These are phyloP conservation scores for Ogataea philodendri DNA, from an alignment of 805 yeast genomes.

Conservation along the genomic window DNA sequence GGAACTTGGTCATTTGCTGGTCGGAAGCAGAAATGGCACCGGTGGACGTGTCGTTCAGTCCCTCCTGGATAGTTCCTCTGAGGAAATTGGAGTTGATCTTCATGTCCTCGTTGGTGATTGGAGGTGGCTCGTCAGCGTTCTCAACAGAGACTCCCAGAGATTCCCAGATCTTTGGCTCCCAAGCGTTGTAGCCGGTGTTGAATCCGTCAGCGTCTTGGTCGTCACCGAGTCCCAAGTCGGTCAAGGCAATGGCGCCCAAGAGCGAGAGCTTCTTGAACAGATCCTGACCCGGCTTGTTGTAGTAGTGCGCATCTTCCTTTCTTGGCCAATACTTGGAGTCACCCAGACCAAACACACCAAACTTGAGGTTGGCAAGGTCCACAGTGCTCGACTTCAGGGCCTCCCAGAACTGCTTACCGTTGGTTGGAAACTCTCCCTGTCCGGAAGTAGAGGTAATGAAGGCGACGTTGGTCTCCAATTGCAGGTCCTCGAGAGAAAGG, in stretches of 20 bases:
- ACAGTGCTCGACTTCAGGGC: conserved; percentile 60
- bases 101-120: conserved; percentile 93
- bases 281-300: conserved; percentile 87
- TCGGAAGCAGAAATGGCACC: conserved; percentile 90
- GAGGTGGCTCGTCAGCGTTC: conserved; percentile 86
- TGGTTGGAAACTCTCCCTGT: conserved; percentile 84
- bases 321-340: conserved; percentile 95
- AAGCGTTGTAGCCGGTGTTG: conserved; percentile 82
- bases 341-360: conserved; percentile 73
- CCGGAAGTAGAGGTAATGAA: conserved; percentile 76
- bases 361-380: conserved; percentile 58
- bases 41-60: conserved; percentile 73
- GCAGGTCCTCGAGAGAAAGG: conserved; percentile 66
- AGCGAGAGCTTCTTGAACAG: conserved; percentile 60
- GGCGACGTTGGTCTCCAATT: conserved; percentile 65
- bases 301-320: conserved; percentile 89
- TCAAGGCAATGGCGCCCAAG: conserved; percentile 71
- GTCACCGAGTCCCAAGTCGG: conserved; percentile 86
- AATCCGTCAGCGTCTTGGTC: conserved; percentile 97
- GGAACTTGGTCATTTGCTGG: conserved; percentile 94
- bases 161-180: conserved; percentile 86
- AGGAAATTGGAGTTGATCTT: conserved; percentile 81
- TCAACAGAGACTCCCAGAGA: conserved; percentile 86
- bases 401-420: conserved; percentile 78
- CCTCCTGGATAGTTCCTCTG: conserved; percentile 92